Percentiles rank a stretch among this genome's conserved stretches.
Evolutionary conservation across 1,139 yeast species (phyloP).

Genomic region (Suhomyces ambrosiae): DNA sequence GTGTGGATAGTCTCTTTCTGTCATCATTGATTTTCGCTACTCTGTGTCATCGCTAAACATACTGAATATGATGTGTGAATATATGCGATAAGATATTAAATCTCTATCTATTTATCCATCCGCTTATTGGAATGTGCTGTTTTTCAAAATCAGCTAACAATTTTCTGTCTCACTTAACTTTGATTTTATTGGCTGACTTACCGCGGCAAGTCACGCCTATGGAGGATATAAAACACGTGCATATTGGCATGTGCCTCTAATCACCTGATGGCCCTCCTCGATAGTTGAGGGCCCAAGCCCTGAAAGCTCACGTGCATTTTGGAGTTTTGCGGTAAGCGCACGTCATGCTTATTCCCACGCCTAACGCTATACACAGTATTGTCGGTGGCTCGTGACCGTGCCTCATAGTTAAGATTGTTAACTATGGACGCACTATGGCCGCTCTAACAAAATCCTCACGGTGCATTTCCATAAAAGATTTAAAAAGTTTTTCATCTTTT

Average conservation of each 20-base stretch:
- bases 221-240: slow-evolving; percentile 4
- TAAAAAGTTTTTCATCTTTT: slow-evolving; percentile 17
- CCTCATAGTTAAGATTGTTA: background rate
- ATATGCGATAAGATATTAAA: slow-evolving; percentile 13
- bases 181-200: slow-evolving; percentile 16
- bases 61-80: slow-evolving; percentile 13
- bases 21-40: no score
- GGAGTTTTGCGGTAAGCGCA: background rate
- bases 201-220: slow-evolving; percentile 5
- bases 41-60: slow-evolving; percentile 4
- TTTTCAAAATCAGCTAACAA: slow-evolving; percentile 20
- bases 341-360: background rate
- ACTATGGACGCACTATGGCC: slow-evolving; percentile 7
- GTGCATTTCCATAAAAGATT: slow-evolving; percentile 13
- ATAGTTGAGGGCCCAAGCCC: slow-evolving; percentile 1
- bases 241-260: background rate
- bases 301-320: background rate
- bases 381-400: background rate
- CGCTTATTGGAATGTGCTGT: slow-evolving; percentile 8
- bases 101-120: slow-evolving; percentile 13
- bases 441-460: slow-evolving; percentile 14
- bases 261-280: slow-evolving; percentile 1
- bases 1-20: no score
- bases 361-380: background rate
- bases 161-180: slow-evolving; percentile 15